Evolutionary conservation across 371 early-diverging fungal species (phyloP), one percentile per base, ranked within the genome.

Genomic region (Umbelopsis sp.): DNA sequence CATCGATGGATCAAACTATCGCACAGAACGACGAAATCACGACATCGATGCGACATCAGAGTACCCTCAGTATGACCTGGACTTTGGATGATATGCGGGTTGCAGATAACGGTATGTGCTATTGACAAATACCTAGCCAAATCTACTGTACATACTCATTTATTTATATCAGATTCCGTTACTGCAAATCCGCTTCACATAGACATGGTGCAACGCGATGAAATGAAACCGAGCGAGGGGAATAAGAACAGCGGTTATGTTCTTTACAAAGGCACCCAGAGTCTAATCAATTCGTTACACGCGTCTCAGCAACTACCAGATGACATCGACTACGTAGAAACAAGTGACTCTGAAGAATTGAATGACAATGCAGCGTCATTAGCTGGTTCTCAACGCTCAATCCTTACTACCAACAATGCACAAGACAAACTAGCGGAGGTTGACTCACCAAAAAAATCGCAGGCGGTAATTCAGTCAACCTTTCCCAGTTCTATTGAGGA

Each of bases 341-440:
- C 57, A 12, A 57, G 57, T 18, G 57, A 57, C 18, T 25, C 35
- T 29, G 57, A 57, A 35, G 57, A 57, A 35, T 32, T 57, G 57
- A 37, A 11, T 4, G 29, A 57, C 35, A 35, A 32, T 32, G 22
- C 35, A 35, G 35, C 22, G 10, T 25, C 25, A 4, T 32, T 57
- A 5, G 18, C 14, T 16, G 35, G 16, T n/a, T 20, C 48, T 48
- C 48, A 20, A 3, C 48, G 16, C 16, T 48, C 48, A 4, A 20
- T 48, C 1, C 2, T 12, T 20, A 4, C 1, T 48, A 7, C 5
- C 7, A 7, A 48, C 48, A 48, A n/a, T 16, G 32, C n/a, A 16
- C 18, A 3, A 18, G 12, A 29, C 6, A 35, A 4, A 11, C 3
- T 37, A 4, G 18, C 11, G n/a, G 18, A 12, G 7, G 35, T n/a